These are phyloP conservation scores for Fusarium xylarioides DNA, from an alignment of 2,329 filamentous ascomycete species.

Conservation along the genomic window DNA sequence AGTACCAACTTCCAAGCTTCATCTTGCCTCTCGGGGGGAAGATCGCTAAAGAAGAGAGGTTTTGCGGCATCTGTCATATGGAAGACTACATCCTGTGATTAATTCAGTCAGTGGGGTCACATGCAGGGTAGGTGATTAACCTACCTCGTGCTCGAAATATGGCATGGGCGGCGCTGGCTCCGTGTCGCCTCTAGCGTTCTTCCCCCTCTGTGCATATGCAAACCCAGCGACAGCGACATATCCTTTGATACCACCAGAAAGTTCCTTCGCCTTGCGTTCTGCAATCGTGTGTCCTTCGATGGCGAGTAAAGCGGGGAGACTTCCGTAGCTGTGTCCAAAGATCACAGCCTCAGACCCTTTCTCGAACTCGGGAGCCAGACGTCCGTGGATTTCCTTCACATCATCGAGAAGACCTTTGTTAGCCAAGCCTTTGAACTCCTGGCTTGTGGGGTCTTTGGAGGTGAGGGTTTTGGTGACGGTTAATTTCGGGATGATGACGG, in stretches of 20 bases:
- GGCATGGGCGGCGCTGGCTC: neutral
- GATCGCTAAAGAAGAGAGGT: neutral
- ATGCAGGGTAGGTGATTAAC: rapidly evolving
- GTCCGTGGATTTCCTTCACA: neutral
- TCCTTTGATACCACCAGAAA: neutral
- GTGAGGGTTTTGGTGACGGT: neutral
- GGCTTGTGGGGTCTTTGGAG: rapidly evolving
- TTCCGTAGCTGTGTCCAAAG: conserved; percentile 3
- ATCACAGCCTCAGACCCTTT: neutral
- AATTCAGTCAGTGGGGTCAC: rapidly evolving
- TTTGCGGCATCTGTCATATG: neutral
- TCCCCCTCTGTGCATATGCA: neutral
- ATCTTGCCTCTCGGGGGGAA: rapidly evolving
- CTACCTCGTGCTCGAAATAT: neutral
- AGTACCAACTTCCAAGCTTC: neutral
- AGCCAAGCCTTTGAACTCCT: neutral
- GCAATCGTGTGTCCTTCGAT: rapidly evolving
- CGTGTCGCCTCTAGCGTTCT: neutral
- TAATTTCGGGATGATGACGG: neutral
- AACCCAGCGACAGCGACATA: neutral
- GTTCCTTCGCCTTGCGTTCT: neutral
- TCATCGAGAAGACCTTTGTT: neutral
- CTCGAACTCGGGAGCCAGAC: rapidly evolving
- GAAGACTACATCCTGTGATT: neutral
- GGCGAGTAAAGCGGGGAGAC: neutral